phyloP scores from a whole-genome alignment of 768 basidiomycete genomes.

The Trametes elegans region DNA sequence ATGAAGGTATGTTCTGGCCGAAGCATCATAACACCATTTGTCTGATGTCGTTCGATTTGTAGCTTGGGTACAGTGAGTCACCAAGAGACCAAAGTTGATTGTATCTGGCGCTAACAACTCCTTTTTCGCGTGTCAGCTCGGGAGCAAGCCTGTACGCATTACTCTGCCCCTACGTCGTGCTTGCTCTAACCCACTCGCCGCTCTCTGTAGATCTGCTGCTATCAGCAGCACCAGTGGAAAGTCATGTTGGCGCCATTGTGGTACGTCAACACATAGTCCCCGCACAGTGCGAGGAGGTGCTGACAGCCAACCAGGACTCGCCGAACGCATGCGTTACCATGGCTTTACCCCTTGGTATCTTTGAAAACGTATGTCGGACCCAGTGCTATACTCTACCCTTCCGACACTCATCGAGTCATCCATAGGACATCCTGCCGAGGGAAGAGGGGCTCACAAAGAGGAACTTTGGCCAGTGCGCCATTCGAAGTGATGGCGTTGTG shows the following conservation, averaged over 20 bases:
- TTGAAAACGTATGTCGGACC: conserved; percentile 54
- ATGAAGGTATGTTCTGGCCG: conserved; percentile 52
- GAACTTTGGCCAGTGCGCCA: conserved; percentile 64
- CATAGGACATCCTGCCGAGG: conserved; percentile 65
- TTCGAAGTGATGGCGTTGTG: conserved; percentile 60
- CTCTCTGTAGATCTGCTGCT: conserved; percentile 68
- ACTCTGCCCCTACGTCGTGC: not conserved
- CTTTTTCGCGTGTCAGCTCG: conserved; percentile 44
- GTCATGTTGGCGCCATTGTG: conserved; percentile 68
- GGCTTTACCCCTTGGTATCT: conserved; percentile 74
- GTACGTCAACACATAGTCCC: conserved; percentile 35
- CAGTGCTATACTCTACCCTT: not conserved
- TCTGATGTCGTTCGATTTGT: not conserved
- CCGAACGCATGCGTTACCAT: conserved; percentile 79
- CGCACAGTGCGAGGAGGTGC: no score
- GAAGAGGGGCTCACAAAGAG: conserved; percentile 58
- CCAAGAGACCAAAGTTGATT: conserved; percentile 1
- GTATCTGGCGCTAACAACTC: not conserved
- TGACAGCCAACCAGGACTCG: conserved; percentile 47
- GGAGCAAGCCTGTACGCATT: conserved; percentile 65
- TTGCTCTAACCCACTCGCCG: no score
- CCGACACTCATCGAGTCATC: not conserved
- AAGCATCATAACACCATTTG: no score
- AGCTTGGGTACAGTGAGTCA: conserved; percentile 69
- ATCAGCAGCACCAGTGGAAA: conserved; percentile 68